Base-by-base conservation (phyloP, 2,329 filamentous ascomycete species). In the Paraphoma sp. region DNA sequence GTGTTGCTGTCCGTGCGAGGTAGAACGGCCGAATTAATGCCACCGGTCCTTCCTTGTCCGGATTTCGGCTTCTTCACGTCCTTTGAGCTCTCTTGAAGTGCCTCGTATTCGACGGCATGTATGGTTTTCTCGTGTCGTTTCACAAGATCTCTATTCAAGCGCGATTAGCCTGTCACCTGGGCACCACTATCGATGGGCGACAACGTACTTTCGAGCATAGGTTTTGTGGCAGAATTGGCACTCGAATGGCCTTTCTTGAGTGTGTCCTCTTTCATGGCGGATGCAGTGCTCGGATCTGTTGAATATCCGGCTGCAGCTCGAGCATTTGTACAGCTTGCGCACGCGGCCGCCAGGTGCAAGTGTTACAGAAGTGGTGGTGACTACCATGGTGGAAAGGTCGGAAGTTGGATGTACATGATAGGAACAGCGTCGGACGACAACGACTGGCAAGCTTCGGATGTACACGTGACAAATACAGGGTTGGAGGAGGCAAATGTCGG, bases 261-360 rank as follows among this genome's bases (percentile, higher is more conserved):
- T 73, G 49, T 75, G 73, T 10, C 70, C 71, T 40, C 73, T 59
- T 54, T 76, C 71, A 56, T 76, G 73, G 29, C 73, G 65, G 50
- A 71, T 65, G 47, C 72, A 74, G 59, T 76, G 73, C 56, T 76
- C 73, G 30, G 64, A 71, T 38, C 73, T 63, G 53, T 75, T 75
- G 62, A 76, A 76, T 14, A 65, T 57, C 46, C 67, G 64, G 30
- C 63, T 62, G 57, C 73, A 76, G 48, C 69, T 54, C 6, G 52
- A 43, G 43, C 56, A 59, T 14, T 45, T 45, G 48, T 51, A 49
- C 8, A 40, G 36, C 18, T 49, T 49, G 10, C 46, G 46, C 11
- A 49, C 33, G 1, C 46, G 46, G 17, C 33, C 46, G 16, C 36
- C 46, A 7, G 46, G 46, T 4, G 46, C 36, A 16, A 49, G 16